Conservation (phyloP, 1,139 yeast species). For the Blastobotrys capitulatus region DNA sequence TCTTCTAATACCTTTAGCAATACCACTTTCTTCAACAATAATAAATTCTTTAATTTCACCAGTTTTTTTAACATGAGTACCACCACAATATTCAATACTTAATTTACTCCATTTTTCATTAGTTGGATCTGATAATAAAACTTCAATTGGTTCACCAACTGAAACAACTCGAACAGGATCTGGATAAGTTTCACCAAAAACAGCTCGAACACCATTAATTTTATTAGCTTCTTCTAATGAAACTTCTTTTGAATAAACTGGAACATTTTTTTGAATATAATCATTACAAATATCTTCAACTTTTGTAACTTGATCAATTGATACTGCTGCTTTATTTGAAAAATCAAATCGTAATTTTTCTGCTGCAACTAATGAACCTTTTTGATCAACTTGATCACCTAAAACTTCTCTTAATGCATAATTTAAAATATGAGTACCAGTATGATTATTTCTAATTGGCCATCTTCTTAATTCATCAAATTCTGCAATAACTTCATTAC, state of each 20-base stretch:
- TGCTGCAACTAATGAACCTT: constrained; percentile 93
- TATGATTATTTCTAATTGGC: constrained; percentile 96
- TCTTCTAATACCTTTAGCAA: constrained; percentile 98
- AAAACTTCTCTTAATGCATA: constrained; percentile 79
- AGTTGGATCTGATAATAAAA: constrained; percentile 62
- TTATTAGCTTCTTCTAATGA: constrained; percentile 62
- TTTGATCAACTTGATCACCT: constrained; percentile 88
- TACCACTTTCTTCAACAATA: constrained; percentile 90
- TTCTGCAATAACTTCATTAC: constrained; percentile 73
- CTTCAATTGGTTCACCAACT: constrained; percentile 86
- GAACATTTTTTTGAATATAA: constrained; percentile 61
- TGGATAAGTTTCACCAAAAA: constrained; percentile 97
- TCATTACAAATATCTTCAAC: constrained; percentile 73
- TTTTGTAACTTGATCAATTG: constrained; percentile 60
- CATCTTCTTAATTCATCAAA: constrained; percentile 92
- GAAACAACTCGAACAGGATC: constrained; percentile 98
- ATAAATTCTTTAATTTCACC: constrained; percentile 90
- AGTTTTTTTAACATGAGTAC: constrained; percentile 91
- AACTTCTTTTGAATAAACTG: constrained; percentile 81
- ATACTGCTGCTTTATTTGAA: constrained; percentile 77
- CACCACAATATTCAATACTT: constrained; percentile 97
- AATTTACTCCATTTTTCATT: constrained; percentile 67
- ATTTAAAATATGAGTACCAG: constrained; percentile 94
- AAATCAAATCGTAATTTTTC: constrained; percentile 96
- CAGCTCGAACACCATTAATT: constrained; percentile 89